Base-by-base conservation (phyloP, 2,329 filamentous ascomycete species). In the Aspergillus chevalieri region DNA sequence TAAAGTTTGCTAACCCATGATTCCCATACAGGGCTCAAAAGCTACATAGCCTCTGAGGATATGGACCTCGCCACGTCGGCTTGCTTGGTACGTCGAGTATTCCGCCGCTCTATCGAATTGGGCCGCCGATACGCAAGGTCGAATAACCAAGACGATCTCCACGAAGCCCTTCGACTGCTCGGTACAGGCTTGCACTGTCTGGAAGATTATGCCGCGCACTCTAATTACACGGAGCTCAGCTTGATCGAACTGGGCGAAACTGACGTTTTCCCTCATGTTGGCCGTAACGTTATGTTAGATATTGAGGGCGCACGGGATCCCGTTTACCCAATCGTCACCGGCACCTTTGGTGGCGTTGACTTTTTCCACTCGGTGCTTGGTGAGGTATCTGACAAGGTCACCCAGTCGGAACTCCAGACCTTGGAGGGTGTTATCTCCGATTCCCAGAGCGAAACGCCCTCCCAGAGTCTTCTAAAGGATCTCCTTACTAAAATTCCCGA, bases 291-390 rank as follows among this genome's bases (percentile, higher is more conserved):
- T n/a, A 74, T 76, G 62, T 74, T 95, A 24, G 75, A 81, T 43
- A 77, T 96, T 24, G 75, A 79, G 30, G 89, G 87, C 42, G 85
- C 81, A 50, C 77, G 78, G 19, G 65, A 76, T 30, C 64, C 78
- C 4, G 87, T 95, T 52, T 95, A 87, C 60, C 91, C 91, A 6
- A 74, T 92, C 53, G 80, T 95, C 42, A 96, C 91, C 1, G 91
- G 92, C 52, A 96, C 91, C 6, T 96, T 96, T 69, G 91, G 91
- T 53, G 91, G 91, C 55, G 91, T 95, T 12, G 92, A 96, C 64
- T 96, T 96, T 72, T 75, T 95, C 52, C 89, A 95, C 73, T 93
- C 87, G 1, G 90, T 95, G 26, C 87, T 83, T 57, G 82, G 82
- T 48, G 82, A 84, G 59, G 82, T 95, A 46, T 87, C 86, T 36